Percentiles rank a stretch among this genome's conserved stretches.
These are phyloP conservation scores for Cryphonectria japonica DNA, from an alignment of 2,329 filamentous ascomycete genomes.

Conservation along the genomic window DNA sequence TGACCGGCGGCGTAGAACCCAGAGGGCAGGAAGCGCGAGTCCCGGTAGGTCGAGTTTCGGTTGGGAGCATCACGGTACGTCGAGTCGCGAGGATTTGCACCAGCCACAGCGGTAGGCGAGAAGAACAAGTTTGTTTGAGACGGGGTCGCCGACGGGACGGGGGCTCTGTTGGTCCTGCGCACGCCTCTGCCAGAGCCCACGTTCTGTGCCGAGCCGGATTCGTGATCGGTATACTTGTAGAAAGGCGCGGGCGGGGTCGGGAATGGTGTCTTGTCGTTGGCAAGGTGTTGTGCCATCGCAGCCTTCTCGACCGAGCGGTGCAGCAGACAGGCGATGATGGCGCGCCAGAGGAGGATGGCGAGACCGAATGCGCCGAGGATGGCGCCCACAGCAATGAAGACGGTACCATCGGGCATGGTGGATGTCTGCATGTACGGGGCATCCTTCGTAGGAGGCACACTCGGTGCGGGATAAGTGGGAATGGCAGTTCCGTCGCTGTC, in stretches of 20 bases:
- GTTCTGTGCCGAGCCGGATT: conserved; percentile 52
- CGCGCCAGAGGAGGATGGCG: conserved; percentile 86
- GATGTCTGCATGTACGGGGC: conserved; percentile 94
- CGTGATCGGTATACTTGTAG: conserved; percentile 67
- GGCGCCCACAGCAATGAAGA: conserved; percentile 94
- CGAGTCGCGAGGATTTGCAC: conserved; percentile 42
- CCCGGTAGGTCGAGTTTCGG: conserved; percentile 55
- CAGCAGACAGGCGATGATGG: conserved; percentile 84
- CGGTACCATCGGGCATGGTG: conserved; percentile 83
- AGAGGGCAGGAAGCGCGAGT: conserved; percentile 82
- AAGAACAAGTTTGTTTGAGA: conserved; percentile 84
- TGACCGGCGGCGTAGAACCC: conserved; percentile 84
- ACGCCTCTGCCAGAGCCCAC: conserved; percentile 53
- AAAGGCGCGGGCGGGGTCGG: conserved; percentile 61
- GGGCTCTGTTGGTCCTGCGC: conserved; percentile 56
- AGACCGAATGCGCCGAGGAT: conserved; percentile 82
- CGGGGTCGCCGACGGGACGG: conserved; percentile 58
- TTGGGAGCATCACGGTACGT: conserved; percentile 19
- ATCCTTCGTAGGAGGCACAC: conserved; percentile 79
- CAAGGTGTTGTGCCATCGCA: conserved; percentile 71
- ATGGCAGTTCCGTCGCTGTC: conserved; percentile 39
- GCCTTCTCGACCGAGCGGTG: conserved; percentile 89
- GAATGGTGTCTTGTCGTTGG: conserved; percentile 71
- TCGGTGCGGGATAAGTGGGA: conserved; percentile 69
- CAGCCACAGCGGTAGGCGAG: conserved; percentile 80